Conservation (phyloP, 2,329 filamentous ascomycete species). For the Colletotrichum sp. region DNA sequence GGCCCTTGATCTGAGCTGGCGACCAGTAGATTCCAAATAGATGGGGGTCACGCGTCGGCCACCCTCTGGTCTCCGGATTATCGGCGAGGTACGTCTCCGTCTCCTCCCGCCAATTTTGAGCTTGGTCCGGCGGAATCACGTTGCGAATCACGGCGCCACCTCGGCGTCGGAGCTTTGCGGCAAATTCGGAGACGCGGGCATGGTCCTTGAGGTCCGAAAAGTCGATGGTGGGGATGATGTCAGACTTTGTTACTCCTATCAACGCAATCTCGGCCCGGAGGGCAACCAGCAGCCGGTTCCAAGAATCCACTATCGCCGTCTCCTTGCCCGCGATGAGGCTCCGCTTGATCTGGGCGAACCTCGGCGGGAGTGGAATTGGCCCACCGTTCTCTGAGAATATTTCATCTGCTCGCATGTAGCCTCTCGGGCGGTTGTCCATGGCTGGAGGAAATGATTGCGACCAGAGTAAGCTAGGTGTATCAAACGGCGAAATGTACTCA, state of each 20-base stretch:
- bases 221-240: slow-evolving; percentile 61
- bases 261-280: slow-evolving; percentile 56
- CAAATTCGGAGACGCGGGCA: slow-evolving; percentile 56
- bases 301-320: slow-evolving; percentile 56
- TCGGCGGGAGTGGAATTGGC: slow-evolving; percentile 58
- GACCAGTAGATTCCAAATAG: slow-evolving; percentile 59
- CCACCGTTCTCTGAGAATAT: slow-evolving; percentile 18
- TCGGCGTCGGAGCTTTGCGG: slow-evolving; percentile 33
- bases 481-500: slow-evolving; percentile 16
- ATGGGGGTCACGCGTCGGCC: slow-evolving; percentile 32
- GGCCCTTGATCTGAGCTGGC: slow-evolving; percentile 70
- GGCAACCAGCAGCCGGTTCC: slow-evolving; percentile 56
- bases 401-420: slow-evolving; percentile 17
- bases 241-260: slow-evolving; percentile 53
- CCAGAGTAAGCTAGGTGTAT: slow-evolving; percentile 21
- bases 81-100: slow-evolving; percentile 53
- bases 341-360: slow-evolving; percentile 61
- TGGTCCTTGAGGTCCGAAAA: slow-evolving; percentile 53
- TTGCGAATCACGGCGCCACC: slow-evolving; percentile 66
- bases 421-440: slow-evolving; percentile 16
- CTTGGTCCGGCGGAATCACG: slow-evolving; percentile 62
- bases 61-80: slow-evolving; percentile 42
- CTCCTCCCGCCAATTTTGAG: slow-evolving; percentile 57
- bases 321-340: slow-evolving; percentile 60
- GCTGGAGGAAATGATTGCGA: slow-evolving; percentile 19